phyloP scores from a whole-genome alignment of 352 stramenopile genomes.

The Phytophthora constricta region DNA sequence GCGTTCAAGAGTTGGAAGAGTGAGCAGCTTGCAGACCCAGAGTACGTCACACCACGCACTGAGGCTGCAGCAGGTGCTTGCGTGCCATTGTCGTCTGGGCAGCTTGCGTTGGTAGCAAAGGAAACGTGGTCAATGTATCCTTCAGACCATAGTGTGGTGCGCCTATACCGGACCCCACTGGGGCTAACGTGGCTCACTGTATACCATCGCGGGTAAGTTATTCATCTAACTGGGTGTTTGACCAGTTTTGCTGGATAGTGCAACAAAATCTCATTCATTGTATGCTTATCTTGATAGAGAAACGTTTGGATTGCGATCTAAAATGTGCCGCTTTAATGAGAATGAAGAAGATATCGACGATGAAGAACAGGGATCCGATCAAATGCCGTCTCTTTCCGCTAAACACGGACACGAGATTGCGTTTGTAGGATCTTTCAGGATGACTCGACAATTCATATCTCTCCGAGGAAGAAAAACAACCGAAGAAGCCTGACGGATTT shows the following conservation, averaged over 20 bases:
- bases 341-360: not conserved
- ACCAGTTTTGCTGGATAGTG: no score
- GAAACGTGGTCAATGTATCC: conserved; percentile 65
- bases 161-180: conserved; percentile 51
- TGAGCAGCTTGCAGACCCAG: conserved; percentile 41
- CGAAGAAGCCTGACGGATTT: conserved; percentile 61
- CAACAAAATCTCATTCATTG: conserved; percentile 7
- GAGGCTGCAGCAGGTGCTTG: conserved; percentile 46
- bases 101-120: conserved; percentile 52
- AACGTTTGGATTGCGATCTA: conserved; percentile 65
- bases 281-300: conserved; percentile 36
- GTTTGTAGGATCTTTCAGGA: conserved; percentile 67
- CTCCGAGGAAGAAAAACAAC: conserved; percentile 32
- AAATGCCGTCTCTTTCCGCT: not conserved
- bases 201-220: conserved; percentile 59
- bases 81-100: conserved; percentile 56
- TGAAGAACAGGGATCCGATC: not conserved
- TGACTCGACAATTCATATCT: conserved; percentile 53
- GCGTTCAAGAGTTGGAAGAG: conserved; percentile 72
- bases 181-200: conserved; percentile 67
- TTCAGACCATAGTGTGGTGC: conserved; percentile 72
- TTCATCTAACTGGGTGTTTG: no score
- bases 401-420: conserved; percentile 24
- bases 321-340: not conserved
- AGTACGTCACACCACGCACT: conserved; percentile 75